phyloP scores from a whole-genome alignment of 257 asterid genomes.

The Fraxinus anomala region DNA sequence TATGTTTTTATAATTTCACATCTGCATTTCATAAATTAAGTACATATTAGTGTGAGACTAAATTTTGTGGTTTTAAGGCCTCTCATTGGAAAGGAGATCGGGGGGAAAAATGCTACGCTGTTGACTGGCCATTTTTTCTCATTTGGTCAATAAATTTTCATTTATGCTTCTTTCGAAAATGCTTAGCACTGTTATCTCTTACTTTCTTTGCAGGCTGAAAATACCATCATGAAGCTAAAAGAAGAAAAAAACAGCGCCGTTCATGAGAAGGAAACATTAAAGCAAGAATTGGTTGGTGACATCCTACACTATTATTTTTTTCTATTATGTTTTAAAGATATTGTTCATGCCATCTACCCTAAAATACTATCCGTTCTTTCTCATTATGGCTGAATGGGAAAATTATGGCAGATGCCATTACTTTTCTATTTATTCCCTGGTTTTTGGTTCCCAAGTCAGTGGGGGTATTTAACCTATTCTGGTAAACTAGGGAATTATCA shows the following conservation, averaged over 20 bases:
- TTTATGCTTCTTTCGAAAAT: neutral
- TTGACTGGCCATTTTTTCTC: neutral
- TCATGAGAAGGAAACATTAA: conserved; percentile 45
- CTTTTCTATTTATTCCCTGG: neutral
- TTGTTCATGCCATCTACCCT: neutral
- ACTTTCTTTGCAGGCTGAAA: conserved; percentile 52
- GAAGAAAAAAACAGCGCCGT: conserved; percentile 48
- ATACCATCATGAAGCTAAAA: conserved; percentile 54
- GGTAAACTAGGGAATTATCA: neutral
- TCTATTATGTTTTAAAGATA: neutral
- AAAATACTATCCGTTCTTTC: neutral
- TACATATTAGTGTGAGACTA: neutral
- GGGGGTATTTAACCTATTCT: neutral
- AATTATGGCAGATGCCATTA: neutral
- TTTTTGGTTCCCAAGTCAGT: neutral
- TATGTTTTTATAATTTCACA: neutral
- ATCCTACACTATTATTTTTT: neutral
- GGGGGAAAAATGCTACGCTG: neutral
- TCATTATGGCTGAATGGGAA: conserved; percentile 1
- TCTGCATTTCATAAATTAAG: neutral
- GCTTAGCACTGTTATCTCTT: neutral
- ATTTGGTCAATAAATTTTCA: neutral
- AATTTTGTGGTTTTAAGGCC: neutral
- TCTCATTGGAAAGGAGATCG: neutral
- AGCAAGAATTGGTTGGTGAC: conserved; percentile 62